These are phyloP conservation scores for Bruguiera gymnorhiza DNA, from an alignment of 345 rosid genomes.

Conservation along the genomic window DNA sequence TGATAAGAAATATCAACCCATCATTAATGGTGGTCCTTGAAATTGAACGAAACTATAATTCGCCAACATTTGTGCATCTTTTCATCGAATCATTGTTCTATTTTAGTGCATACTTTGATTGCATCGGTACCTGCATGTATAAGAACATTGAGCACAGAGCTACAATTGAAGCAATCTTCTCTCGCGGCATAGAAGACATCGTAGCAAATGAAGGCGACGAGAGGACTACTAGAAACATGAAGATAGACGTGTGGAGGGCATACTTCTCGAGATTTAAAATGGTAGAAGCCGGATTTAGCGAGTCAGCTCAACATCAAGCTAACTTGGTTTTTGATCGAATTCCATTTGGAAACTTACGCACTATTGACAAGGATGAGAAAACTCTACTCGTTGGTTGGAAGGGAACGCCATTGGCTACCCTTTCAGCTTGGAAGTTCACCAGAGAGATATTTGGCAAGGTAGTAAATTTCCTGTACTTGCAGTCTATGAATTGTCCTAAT, in stretches of 20 bases:
- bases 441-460: neutral
- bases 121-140: slow-evolving; percentile 24
- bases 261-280: neutral
- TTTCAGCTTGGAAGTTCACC: neutral
- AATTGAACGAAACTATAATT: slow-evolving; percentile 52
- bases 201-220: slow-evolving; percentile 36
- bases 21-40: slow-evolving; percentile 41
- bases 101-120: slow-evolving; percentile 25
- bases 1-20: slow-evolving; percentile 42
- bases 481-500: neutral
- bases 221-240: slow-evolving; percentile 23
- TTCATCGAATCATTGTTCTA: slow-evolving; percentile 54
- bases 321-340: no score
- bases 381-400: neutral
- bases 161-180: slow-evolving; percentile 18
- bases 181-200: slow-evolving; percentile 27
- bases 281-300: neutral
- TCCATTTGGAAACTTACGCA: no score
- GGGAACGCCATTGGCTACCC: neutral
- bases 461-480: neutral
- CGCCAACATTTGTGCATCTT: slow-evolving; percentile 40
- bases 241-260: neutral
- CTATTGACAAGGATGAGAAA: no score
- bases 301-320: no score
- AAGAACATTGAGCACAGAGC: slow-evolving; percentile 12